Conservation (phyloP, 208 protist genomes). For the Crithidia acanthocephali region DNA sequence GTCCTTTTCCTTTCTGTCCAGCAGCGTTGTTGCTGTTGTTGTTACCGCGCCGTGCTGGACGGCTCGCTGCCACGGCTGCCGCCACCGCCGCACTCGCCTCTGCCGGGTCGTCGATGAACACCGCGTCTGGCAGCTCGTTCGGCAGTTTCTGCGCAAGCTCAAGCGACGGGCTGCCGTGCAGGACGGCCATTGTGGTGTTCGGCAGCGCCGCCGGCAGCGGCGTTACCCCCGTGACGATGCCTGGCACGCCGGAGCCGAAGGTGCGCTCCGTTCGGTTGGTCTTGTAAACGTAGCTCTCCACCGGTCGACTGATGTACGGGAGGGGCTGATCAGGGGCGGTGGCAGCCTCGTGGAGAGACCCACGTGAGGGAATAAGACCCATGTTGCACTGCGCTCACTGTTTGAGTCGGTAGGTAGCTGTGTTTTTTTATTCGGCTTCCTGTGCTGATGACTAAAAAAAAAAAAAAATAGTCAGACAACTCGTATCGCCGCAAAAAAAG, state of each 20-base stretch:
- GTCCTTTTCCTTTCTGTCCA: background rate
- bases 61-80: constrained; percentile 20
- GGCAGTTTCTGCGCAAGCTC: constrained; percentile 17
- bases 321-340: constrained; percentile 2
- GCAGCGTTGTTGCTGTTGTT: background rate
- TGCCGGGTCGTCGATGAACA: constrained; percentile 27
- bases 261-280: constrained; percentile 27
- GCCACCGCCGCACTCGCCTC: constrained; percentile 12
- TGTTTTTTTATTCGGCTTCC: too few relatives aligned
- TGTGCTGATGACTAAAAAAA: too few relatives aligned
- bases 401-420: too few relatives aligned
- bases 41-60: background rate
- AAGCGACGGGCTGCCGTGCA: constrained; percentile 11
- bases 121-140: background rate
- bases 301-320: constrained; percentile 44
- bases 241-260: constrained; percentile 12
- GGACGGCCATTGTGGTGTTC: constrained; percentile 9
- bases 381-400: constrained; percentile 1
- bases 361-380: constrained; percentile 35
- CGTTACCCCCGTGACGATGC: background rate
- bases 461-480: too few relatives aligned
- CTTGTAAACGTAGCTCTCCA: constrained; percentile 35
- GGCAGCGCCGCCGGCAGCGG: constrained; percentile 12
- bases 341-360: constrained; percentile 14
- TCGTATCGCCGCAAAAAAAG: too few relatives aligned